Percentiles rank a stretch among this genome's conserved stretches.
These are phyloP conservation scores for Mucor saturninus DNA, from an alignment of 371 early-diverging fungal genomes.

Conservation along the genomic window DNA sequence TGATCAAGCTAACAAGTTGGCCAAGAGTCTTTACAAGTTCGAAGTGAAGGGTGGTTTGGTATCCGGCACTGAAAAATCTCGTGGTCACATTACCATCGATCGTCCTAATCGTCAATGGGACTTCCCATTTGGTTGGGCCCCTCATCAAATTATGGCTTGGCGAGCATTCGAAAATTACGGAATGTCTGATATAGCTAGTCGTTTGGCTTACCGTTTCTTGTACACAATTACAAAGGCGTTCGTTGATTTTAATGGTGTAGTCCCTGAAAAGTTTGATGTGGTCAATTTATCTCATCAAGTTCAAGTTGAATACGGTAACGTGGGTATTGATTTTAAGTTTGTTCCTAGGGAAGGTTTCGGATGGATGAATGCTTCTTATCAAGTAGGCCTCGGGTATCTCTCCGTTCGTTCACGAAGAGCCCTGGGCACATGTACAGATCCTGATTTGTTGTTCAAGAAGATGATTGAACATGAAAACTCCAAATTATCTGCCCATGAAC, in stretches of 20 bases:
- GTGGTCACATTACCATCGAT: slow-evolving; percentile 72
- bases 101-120: slow-evolving; percentile 97
- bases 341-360: slow-evolving; percentile 95
- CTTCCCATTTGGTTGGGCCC: slow-evolving; percentile 96
- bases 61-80: slow-evolving; percentile 82
- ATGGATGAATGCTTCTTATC: slow-evolving; percentile 95
- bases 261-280: slow-evolving; percentile 94
- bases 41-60: slow-evolving; percentile 88
- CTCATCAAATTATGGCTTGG: slow-evolving; percentile 97
- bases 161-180: slow-evolving; percentile 83
- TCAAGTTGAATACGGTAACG: slow-evolving; percentile 93
- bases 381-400: slow-evolving; percentile 81
- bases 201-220: slow-evolving; percentile 92
- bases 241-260: slow-evolving; percentile 95
- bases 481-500: slow-evolving; percentile 21
- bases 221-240: slow-evolving; percentile 90
- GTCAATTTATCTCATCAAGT: slow-evolving; percentile 89
- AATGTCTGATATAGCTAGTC: slow-evolving; percentile 68
- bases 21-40: slow-evolving; percentile 61
- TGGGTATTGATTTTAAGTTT: slow-evolving; percentile 90
- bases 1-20: slow-evolving; percentile 62
- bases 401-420: slow-evolving; percentile 70
- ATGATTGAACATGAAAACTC: slow-evolving; percentile 28
- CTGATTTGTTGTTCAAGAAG: slow-evolving; percentile 63
- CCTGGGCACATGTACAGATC: slow-evolving; percentile 78